Percentiles rank a stretch among this genome's conserved stretches.
phyloP scores from a whole-genome alignment of 2,329 filamentous ascomycete genomes.

The Fusarium incarnatum region DNA sequence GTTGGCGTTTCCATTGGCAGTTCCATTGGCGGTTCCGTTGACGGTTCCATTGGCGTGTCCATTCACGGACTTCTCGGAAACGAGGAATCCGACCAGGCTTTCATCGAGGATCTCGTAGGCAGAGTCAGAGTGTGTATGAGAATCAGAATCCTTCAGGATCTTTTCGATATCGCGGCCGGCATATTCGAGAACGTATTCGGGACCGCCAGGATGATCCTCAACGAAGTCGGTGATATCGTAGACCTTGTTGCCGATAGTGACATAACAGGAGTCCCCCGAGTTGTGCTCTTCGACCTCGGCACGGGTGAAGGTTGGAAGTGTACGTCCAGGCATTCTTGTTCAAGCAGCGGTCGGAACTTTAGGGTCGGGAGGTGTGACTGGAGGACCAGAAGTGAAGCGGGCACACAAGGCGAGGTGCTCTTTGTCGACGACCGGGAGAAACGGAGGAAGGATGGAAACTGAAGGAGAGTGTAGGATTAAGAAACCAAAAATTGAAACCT shows the following conservation, averaged over 20 bases:
- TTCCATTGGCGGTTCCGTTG: conserved; percentile 46
- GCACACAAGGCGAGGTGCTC: conserved; percentile 22
- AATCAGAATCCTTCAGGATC: conserved; percentile 84
- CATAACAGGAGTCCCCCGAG: conserved; percentile 86
- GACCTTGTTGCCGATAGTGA: conserved; percentile 88
- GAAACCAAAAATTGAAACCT: conserved; percentile 11
- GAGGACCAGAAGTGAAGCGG: conserved; percentile 6
- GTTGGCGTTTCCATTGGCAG: conserved; percentile 44
- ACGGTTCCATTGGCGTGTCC: conserved; percentile 50
- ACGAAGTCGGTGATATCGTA: conserved; percentile 96
- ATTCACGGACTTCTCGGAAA: conserved; percentile 63
- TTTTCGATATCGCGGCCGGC: conserved; percentile 86
- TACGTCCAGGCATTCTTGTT: conserved; percentile 80
- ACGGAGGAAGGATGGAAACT: not conserved
- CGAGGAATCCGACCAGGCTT: conserved; percentile 83
- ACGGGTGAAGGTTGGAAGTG: conserved; percentile 83
- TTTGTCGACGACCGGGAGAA: conserved; percentile 18
- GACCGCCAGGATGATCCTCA: conserved; percentile 89
- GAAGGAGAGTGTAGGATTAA: conserved; percentile 18
- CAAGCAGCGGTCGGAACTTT: conserved; percentile 28
- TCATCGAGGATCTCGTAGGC: conserved; percentile 98
- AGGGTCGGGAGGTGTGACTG: conserved; percentile 15
- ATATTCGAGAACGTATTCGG: conserved; percentile 88
- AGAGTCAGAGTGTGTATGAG: conserved; percentile 87
- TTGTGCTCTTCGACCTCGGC: conserved; percentile 87